Base-by-base conservation (phyloP, 2,329 filamentous ascomycete species). In the Talaromyces sp. region DNA sequence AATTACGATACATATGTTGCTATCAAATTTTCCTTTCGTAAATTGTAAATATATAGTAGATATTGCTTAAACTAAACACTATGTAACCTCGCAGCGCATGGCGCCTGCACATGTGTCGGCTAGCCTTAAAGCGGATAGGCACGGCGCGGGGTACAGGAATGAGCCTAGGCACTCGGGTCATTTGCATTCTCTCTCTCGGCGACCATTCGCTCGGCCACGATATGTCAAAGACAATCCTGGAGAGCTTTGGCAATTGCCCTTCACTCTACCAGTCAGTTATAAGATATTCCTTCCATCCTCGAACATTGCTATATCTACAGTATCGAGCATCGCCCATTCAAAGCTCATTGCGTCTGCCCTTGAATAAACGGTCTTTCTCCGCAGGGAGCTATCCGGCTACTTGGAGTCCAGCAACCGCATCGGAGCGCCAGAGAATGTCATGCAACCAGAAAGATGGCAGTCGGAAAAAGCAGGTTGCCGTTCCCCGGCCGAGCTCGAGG, bases 401-500 rank as follows among this genome's bases (percentile, higher is more conserved):
- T 33, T 44, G 48, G 37, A 41, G 30, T 36, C 22, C 52, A 47
- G 4, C 13, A 8, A 17, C 27, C 39, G 16, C 37, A 33, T 17
- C 44, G 24, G 29, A 33, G n/a, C n/a, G n/a, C 14, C 43, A 27
- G 49, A 65, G 42, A 6, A 68, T 71, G 66, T 35, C 65, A 22
- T 47, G 44, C 3, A 16, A 52, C 48, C 66, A 63, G 37, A 33
- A 35, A 10, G 36, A 56, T 13, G 43, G 39, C 1, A 57, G 53
- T 19, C 58, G 65, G 22, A 75, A 73, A 43, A 77, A 77, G 55
- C 58, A 63, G 19, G 71, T 75, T 4, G 63, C 76, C 1, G 56
- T 78, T 17, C 83, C 87, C 2, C 77, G 83, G 47, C 87, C 88
- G 2, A 90, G 86, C 69, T 82, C 86, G 11, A 86, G 82, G 83